These are phyloP conservation scores for Colletotrichum incanum DNA, from an alignment of 2,329 filamentous ascomycete genomes.

Conservation along the genomic window DNA sequence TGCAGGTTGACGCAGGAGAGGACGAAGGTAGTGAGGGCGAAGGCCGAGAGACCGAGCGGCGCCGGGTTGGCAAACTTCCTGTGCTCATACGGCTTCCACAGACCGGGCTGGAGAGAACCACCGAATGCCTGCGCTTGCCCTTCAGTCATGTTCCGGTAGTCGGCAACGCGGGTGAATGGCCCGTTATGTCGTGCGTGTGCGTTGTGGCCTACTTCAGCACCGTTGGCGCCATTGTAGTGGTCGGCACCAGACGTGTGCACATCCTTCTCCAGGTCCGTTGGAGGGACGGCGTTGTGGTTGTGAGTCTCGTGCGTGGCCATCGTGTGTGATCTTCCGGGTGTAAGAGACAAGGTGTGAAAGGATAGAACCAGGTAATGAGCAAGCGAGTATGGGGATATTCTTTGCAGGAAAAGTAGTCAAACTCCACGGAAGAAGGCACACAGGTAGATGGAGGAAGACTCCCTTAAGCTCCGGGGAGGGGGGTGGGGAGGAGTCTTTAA, in stretches of 20 bases:
- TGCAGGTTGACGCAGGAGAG: conserved; percentile 82
- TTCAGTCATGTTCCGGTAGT: conserved; percentile 42
- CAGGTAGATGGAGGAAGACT: conserved; percentile 10
- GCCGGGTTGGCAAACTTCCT: conserved; percentile 86
- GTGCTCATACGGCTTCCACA: conserved; percentile 74
- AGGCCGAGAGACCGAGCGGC: conserved; percentile 82
- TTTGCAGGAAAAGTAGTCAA: conserved; percentile 21
- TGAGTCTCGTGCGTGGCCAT: conserved; percentile 40
- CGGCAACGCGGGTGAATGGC: conserved; percentile 39
- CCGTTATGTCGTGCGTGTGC: conserved; percentile 32
- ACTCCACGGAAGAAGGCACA: conserved; percentile 34
- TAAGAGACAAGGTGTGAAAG: conserved; percentile 6
- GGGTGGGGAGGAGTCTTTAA: conserved; percentile 38
- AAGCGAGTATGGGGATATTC: conserved; percentile 18
- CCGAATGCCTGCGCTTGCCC: conserved; percentile 69
- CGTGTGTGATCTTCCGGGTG: conserved; percentile 32
- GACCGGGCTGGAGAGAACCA: conserved; percentile 81
- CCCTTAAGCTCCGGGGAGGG: conserved; percentile 3
- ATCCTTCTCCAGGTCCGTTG: conserved; percentile 41
- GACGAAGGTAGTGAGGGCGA: conserved; percentile 88
- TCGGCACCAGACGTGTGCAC: conserved; percentile 38
- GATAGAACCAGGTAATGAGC: not conserved
- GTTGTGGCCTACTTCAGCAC: conserved; percentile 29
- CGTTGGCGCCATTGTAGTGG: conserved; percentile 34
- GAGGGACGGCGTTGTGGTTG: conserved; percentile 25